Evolutionary conservation across 2,329 filamentous ascomycete genomes (phyloP).

Genomic region (Claviceps paspali): DNA sequence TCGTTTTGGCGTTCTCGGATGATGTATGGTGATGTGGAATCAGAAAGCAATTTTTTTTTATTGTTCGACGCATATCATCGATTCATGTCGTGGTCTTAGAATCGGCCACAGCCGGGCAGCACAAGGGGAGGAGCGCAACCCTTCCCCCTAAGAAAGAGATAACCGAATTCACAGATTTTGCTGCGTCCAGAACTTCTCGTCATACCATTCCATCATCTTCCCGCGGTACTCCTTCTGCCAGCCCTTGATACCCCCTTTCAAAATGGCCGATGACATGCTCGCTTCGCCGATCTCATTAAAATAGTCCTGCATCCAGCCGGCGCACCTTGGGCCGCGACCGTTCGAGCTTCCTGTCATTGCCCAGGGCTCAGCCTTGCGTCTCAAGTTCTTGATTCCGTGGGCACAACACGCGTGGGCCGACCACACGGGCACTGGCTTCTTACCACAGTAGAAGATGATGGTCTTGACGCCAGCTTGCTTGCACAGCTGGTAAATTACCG

Average conservation of each 20-base stretch:
- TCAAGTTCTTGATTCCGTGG: too few species aligned
- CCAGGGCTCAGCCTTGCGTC: too few species aligned
- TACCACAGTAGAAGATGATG: conserved; percentile 42
- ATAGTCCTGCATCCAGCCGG: conserved; percentile 42
- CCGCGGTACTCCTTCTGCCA: conserved; percentile 36
- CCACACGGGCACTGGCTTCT: conserved; percentile 3
- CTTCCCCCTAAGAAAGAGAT: too few species aligned
- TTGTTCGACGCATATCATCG: neutral
- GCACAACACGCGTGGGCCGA: too few species aligned
- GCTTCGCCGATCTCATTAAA: conserved; percentile 29
- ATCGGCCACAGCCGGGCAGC: neutral
- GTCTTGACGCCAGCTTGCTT: conserved; percentile 31
- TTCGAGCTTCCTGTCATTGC: conserved; percentile 37
- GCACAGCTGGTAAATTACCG: conserved; percentile 32
- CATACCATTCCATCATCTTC: conserved; percentile 34
- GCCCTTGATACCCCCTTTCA: conserved; percentile 38
- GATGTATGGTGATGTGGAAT: conserved; percentile 6
- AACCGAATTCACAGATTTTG: neutral
- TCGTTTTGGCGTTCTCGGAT: conserved; percentile 20
- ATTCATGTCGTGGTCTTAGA: neutral
- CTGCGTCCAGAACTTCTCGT: conserved; percentile 22
- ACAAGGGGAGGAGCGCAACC: neutral
- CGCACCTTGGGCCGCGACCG: conserved; percentile 35
- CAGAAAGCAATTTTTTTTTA: neutral
- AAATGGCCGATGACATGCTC: conserved; percentile 28